A percentile compares a stretch with the other conserved stretches of the same genome.
Evolutionary conservation across 2,329 filamentous ascomycete species (phyloP).

Genomic region (Pseudogymnoascus pannorum): DNA sequence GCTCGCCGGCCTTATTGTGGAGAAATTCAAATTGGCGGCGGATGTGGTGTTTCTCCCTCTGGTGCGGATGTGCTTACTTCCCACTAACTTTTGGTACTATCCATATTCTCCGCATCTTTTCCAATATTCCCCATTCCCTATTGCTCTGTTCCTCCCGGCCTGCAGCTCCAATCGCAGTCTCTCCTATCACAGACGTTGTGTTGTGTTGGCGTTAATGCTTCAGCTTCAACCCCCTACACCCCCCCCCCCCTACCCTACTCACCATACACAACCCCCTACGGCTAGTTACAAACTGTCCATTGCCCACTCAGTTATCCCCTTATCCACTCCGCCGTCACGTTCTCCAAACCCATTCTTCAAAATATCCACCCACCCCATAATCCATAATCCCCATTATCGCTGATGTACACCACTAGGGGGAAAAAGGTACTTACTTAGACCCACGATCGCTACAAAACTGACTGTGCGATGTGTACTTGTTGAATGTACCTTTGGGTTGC

Average conservation of each 20-base stretch:
- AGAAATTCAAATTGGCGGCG: constrained; percentile 7
- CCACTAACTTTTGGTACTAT: background rate
- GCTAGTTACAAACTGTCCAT: background rate
- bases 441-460: background rate
- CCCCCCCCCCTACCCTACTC: background rate
- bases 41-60: constrained; percentile 5
- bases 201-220: background rate
- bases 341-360: background rate
- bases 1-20: constrained; percentile 1
- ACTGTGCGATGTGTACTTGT: background rate
- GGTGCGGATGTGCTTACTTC: background rate
- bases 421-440: background rate
- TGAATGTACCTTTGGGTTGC: background rate
- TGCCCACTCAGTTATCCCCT: background rate
- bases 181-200: background rate
- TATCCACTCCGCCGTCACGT: background rate
- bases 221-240: background rate
- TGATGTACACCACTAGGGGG: background rate
- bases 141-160: background rate
- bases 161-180: background rate
- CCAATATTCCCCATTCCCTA: background rate
- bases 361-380: background rate
- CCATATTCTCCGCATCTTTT: background rate
- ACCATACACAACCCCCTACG: background rate
- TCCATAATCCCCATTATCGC: background rate